Evolutionary conservation across 2,329 filamentous ascomycete genomes (phyloP).

Genomic region (Colletotrichum sp.): DNA sequence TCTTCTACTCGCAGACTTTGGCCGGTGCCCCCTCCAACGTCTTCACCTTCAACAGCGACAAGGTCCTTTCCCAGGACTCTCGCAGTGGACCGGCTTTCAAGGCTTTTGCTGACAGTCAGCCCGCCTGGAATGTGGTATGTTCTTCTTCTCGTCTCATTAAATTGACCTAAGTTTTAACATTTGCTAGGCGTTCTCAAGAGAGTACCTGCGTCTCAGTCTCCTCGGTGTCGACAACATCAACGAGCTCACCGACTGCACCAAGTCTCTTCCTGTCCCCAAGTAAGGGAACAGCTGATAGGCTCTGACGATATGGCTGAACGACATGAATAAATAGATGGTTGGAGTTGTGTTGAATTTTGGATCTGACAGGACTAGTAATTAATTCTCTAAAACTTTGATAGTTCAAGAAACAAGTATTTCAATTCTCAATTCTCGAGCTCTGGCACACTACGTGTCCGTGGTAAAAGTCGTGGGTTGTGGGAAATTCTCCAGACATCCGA

Average conservation of each 20-base stretch:
- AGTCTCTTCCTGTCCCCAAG: conserved; percentile 44
- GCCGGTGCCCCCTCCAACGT: conserved; percentile 36
- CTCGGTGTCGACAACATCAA: conserved; percentile 64
- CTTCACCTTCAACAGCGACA: conserved; percentile 47
- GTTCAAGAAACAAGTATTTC: background rate
- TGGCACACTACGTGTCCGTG: background rate
- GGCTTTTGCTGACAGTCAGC: conserved; percentile 39
- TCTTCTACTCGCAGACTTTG: conserved; percentile 52
- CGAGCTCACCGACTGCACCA: conserved; percentile 59
- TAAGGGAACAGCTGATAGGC: background rate
- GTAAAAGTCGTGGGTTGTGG: background rate
- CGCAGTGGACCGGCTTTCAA: conserved; percentile 41
- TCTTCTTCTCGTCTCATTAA: no score
- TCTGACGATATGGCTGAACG: background rate
- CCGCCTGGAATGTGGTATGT: conserved; percentile 46
- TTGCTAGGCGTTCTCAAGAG: conserved; percentile 51
- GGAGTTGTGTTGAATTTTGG: background rate
- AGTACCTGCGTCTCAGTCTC: conserved; percentile 58
- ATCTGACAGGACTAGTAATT: background rate
- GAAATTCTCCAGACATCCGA: background rate
- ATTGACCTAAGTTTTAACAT: background rate
- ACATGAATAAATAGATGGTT: background rate
- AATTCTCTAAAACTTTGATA: background rate
- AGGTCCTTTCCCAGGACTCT: conserved; percentile 40
- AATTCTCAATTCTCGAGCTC: background rate